Base-by-base conservation (phyloP, 805 yeast genomes). In the Candida insectorum region DNA sequence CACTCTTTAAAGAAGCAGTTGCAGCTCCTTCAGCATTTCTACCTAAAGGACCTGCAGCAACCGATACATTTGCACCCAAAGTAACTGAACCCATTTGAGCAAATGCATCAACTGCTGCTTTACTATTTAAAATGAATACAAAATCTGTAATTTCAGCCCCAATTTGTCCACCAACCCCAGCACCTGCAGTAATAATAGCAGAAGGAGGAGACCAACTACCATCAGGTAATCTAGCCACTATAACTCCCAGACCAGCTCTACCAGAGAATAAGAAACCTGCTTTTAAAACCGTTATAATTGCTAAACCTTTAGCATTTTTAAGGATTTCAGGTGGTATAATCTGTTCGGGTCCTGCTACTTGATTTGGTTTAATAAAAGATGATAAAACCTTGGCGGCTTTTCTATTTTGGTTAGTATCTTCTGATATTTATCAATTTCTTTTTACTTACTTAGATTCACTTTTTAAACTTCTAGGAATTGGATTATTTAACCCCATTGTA, bases 181-280 rank as follows among this genome's bases (percentile, higher is more conserved):
- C 97, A 49, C 97, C 98, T 3, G 95, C 97, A 15, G 97, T 85
- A 33, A 79, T 81, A 45, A 93, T 82, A 7, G 97, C 98, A 2
- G 95, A 81, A 1, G 98, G 98, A 3, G 97, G 95, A 10, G 97
- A 88, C 98, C 98, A 91, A 0, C 84, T 62, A 1, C 97, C 97
- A 60, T 93, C 97, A 2, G 94, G 94, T 31, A 93, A 70, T 39
- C 97, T 69, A 4, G 97, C 96, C 16, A 91, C 94, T 41, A 91
- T 84, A 22, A 91, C 85, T 44, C 98, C 98, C 1, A 96, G 85
- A 16, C 98, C 98, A 1, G 97, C 97, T 56, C 98, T 76, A 18
- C 97, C 98, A 3, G 96, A 85, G 58, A 91, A 91, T 36, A 91
- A 67, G 58, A 91, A 91, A 2, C 98, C 98, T 4, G 97, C 98